Percentiles rank a stretch among this genome's conserved stretches.
Evolutionary conservation across 2,329 filamentous ascomycete species (phyloP).

Genomic region (Xenoacremonium recifei): DNA sequence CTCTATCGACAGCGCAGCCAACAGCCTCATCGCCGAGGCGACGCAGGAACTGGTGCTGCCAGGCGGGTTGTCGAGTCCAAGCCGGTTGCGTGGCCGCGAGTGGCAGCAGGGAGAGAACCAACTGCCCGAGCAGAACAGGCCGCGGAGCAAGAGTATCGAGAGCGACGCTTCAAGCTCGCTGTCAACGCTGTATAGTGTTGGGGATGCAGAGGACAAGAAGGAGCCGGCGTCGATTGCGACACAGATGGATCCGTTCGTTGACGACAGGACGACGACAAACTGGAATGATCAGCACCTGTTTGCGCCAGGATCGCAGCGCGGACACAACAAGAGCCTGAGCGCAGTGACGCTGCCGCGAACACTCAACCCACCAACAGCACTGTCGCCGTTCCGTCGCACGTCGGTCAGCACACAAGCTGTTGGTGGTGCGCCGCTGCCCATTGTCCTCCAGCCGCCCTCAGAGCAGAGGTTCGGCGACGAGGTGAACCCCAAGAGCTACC

Average conservation of each 20-base stretch:
- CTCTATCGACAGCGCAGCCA: slow-evolving; percentile 34
- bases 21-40: slow-evolving; percentile 40
- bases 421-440: slow-evolving; percentile 16
- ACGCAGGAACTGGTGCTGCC: slow-evolving; percentile 34
- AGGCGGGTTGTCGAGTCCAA: slow-evolving; percentile 44
- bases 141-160: slow-evolving; percentile 32
- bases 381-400: slow-evolving; percentile 15
- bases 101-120: slow-evolving; percentile 22
- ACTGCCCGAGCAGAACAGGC: slow-evolving; percentile 14
- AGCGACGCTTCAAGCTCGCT: slow-evolving; percentile 52
- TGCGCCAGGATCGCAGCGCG: slow-evolving; percentile 15
- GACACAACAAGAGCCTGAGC: slow-evolving; percentile 21
- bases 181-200: slow-evolving; percentile 57
- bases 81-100: slow-evolving; percentile 31
- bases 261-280: slow-evolving; percentile 7
- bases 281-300: slow-evolving; percentile 15
- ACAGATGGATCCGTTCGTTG: slow-evolving; percentile 32
- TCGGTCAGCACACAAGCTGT: slow-evolving; percentile 24
- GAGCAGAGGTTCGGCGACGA: slow-evolving; percentile 11
- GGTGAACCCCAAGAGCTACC: slow-evolving; percentile 9
- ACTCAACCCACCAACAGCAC: background rate
- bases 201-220: slow-evolving; percentile 42
- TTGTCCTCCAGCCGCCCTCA: slow-evolving; percentile 17
- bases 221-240: slow-evolving; percentile 8
- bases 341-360: slow-evolving; percentile 10